phyloP scores from a whole-genome alignment of 495 filamentous ascomycete genomes.

The Podospora bellae-mahoneyi region DNA sequence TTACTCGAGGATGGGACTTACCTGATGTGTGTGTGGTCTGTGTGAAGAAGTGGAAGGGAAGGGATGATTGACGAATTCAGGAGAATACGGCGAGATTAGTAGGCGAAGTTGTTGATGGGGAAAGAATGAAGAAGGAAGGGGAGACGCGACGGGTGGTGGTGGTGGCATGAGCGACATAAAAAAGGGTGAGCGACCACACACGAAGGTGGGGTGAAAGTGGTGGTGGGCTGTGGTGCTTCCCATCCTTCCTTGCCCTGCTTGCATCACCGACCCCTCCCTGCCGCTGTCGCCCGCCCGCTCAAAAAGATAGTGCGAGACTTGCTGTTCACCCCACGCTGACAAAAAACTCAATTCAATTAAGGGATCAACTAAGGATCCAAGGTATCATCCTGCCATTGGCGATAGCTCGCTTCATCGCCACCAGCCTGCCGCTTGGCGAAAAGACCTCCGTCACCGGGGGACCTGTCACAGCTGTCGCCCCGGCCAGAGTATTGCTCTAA shows the following conservation, averaged over 20 bases:
- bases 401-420: conserved; percentile 3
- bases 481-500: conserved; percentile 6
- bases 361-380: not conserved
- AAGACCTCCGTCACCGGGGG: conserved; percentile 19
- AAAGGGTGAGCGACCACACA: conserved; percentile 24
- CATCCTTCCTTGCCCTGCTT: conserved; percentile 16
- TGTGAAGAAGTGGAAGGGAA: not conserved
- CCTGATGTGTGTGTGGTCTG: conserved; percentile 15
- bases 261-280: conserved; percentile 27
- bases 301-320: conserved; percentile 30
- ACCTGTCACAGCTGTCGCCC: not conserved
- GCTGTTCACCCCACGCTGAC: conserved; percentile 3
- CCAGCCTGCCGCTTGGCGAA: conserved; percentile 1
- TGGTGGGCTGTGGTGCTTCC: conserved; percentile 5
- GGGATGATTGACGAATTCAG: not conserved
- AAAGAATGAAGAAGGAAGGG: conserved; percentile 18
- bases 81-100: conserved; percentile 9
- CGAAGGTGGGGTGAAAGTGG: conserved; percentile 28
- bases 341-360: not conserved
- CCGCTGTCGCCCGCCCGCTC: not conserved
- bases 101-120: conserved; percentile 13
- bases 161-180: conserved; percentile 41
- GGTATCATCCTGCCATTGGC: conserved; percentile 6
- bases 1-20: conserved; percentile 16
- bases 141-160: conserved; percentile 4